Evolutionary conservation across 306 rosid species (phyloP).

Genomic region (Rubus parviflorus): DNA sequence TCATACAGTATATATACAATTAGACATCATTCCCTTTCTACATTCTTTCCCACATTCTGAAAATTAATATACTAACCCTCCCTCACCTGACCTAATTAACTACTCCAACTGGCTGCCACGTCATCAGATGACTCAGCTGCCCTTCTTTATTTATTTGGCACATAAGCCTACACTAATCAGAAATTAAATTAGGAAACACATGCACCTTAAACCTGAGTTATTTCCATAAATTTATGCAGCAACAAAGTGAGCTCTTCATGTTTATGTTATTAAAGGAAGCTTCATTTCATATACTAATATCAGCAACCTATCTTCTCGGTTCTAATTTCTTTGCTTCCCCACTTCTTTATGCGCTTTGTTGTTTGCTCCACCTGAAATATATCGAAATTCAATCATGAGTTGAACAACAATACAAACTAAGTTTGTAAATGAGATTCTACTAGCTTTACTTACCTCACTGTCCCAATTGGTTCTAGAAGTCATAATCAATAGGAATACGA

Average conservation of each 20-base stretch:
- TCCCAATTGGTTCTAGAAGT: constrained; percentile 43
- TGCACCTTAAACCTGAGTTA: not conserved
- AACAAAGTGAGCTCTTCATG: not conserved
- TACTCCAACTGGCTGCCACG: not conserved
- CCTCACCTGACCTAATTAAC: not conserved
- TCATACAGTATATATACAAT: not conserved
- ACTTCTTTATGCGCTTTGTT: constrained; percentile 31
- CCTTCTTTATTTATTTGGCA: not conserved
- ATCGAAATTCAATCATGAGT: not conserved
- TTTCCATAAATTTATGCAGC: not conserved
- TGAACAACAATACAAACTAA: not conserved
- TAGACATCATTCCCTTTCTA: not conserved
- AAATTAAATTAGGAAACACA: no score
- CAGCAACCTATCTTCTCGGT: constrained; percentile 2
- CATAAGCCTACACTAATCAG: not conserved
- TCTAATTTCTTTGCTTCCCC: constrained; percentile 28
- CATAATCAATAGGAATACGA: constrained; percentile 18
- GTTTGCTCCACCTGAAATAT: constrained; percentile 37
- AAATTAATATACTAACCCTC: no score
- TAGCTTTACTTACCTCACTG: constrained; percentile 34
- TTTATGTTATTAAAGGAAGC: not conserved
- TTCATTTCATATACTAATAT: not conserved
- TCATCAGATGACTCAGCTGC: not conserved
- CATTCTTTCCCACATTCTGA: not conserved
- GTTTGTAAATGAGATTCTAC: not conserved